phyloP scores from a whole-genome alignment of 2,329 filamentous ascomycete genomes.

The Beauveria scarabaeidicola region DNA sequence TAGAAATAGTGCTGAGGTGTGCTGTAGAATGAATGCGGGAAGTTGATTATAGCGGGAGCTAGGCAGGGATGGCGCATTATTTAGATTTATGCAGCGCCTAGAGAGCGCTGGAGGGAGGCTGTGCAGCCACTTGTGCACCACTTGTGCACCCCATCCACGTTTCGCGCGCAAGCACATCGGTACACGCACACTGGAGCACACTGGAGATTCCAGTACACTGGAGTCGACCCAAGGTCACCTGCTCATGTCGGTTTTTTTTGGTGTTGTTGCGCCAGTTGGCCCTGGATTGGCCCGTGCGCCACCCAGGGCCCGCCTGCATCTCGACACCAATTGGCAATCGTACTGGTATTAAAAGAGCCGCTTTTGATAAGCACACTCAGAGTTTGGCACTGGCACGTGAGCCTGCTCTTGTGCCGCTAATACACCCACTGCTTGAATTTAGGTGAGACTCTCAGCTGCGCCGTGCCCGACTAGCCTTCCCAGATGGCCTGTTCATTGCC shows the following conservation, averaged over 20 bases:
- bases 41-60: neutral
- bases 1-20: neutral
- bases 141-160: too few species aligned
- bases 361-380: constrained; percentile 5
- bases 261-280: neutral
- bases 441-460: neutral
- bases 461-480: neutral
- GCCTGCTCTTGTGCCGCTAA: constrained; percentile 1
- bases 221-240: constrained; percentile 9
- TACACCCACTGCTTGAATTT: neutral
- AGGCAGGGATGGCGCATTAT: neutral
- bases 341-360: neutral
- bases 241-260: constrained; percentile 1
- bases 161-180: neutral
- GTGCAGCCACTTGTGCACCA: neutral
- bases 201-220: neutral
- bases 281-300: neutral
- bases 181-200: neutral
- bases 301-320: constrained; percentile 3
- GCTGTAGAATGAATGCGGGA: neutral
- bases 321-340: neutral
- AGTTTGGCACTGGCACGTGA: constrained; percentile 4
- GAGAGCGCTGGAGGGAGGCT: neutral
- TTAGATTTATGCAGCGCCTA: neutral
- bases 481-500: neutral